Evolutionary conservation across 495 filamentous ascomycete genomes (phyloP), one percentile per base, ranked within the genome.

Genomic region (Neurospora sp.): DNA sequence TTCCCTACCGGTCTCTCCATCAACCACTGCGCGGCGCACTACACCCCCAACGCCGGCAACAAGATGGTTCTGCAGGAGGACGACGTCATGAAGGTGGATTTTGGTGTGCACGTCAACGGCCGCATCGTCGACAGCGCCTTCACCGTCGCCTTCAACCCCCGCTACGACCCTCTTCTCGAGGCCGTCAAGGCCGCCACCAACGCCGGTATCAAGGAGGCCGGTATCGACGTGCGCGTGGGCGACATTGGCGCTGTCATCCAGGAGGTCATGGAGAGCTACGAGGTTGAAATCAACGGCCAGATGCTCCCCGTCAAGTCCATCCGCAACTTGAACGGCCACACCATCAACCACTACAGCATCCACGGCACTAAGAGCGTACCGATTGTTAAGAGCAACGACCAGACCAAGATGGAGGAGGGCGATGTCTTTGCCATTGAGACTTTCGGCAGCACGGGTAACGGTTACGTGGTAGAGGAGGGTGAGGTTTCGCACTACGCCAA

Each of bases 351-450:
- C 72, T 94, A 92, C 83, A 87, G 90, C 77, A 97, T 97, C 75
- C 94, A 97, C 81, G 93, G 94, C 71, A 82, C 80, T 78, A 97
- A 97, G 86, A 93, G 91, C 81, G 91, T 97, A 42, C 94, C 94
- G 8, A 95, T 97, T 75, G 92, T 97, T 39, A 96, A 96, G 84
- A 88, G 86, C 71, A 85, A 84, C 71, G 91, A 94, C 76, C 86
- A 87, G 76, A 94, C 92, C 41, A 94, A 92, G 83, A 97, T 97
- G 94, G 94, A 97, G 84, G 94, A 97, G 80, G 93, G 93, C 31
- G 94, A 97, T 78, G 88, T 92, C 14, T 97, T 95, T 79, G 94
- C 94, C 61, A 96, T 97, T 74, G 94, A 97, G 81, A 97, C 94
- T 9, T 97, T 97, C 76, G 94, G 94, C 69, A 95, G 91, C 83